Evolutionary conservation across 2,329 filamentous ascomycete species (phyloP), one percentile per base, ranked within the genome.

Genomic region (Tolypocladium paradoxum): DNA sequence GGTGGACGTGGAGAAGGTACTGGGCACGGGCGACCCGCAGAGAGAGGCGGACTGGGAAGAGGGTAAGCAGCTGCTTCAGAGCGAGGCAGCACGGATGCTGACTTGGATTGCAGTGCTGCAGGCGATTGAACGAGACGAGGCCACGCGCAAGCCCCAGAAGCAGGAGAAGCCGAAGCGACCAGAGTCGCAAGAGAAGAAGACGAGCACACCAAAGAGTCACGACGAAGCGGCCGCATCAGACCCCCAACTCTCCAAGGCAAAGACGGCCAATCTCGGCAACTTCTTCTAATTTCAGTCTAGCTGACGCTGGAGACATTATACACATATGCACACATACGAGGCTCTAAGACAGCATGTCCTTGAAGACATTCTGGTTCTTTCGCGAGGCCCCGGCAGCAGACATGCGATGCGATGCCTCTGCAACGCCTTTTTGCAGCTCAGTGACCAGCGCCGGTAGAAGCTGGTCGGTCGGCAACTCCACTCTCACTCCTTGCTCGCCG

Each of bases 1-100:
- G 18, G 87, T 96, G 22, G 89, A 97, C 68, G 90, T 97, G 2
- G 89, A 93, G 66, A 83, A 82, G 63, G 72, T 84, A 38, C 69
- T 99, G 49, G 92, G 93, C 4, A 88, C 88, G 0, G 90, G 90
- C 0, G 82, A 93, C 63, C 72, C 78, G 45, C 78, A 78, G 58
- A 82, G 81, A 65, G 93, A 99, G 70, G 74, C 78, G 57, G 88
- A 90, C 62, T 99, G 93, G 95, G 87, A 92, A 70, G 84, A 95
- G 66, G 82, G 89, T 87, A 72, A 65, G 78, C 54, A 65, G 78
- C 54, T 18, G 18, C 4, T 12, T 24, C 18, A 12, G 2, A 14
- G 12, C 48, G 16, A 29, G 20, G 20, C 35, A 46, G n/a, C 24
- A 2, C 12, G 18, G 18, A 46, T 54, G 36, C 60, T 64, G 24